Evolutionary conservation across 768 basidiomycete genomes (phyloP).

Genomic region (Xerocomellus amylosporus): DNA sequence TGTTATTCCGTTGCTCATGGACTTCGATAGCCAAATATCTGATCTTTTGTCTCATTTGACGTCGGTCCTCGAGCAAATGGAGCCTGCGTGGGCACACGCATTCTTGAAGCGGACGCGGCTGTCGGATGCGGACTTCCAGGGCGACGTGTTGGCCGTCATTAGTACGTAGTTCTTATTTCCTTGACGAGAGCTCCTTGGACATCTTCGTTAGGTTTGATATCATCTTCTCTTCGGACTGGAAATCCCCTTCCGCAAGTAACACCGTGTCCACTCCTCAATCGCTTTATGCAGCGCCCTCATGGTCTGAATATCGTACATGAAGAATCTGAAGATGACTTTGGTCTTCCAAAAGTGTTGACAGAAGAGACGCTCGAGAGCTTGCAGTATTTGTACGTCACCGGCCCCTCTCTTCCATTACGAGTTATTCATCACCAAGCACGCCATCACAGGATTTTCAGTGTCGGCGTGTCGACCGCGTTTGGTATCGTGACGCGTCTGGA

Average conservation of each 20-base stretch:
- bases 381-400: constrained; percentile 67
- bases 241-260: constrained; percentile 82
- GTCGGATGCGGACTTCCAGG: constrained; percentile 77
- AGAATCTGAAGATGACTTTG: constrained; percentile 72
- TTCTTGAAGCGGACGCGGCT: constrained; percentile 74
- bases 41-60: constrained; percentile 69
- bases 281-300: constrained; percentile 47
- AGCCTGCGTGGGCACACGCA: constrained; percentile 74
- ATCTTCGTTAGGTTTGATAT: constrained; percentile 58
- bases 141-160: constrained; percentile 80
- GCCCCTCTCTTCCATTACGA: neutral
- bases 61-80: constrained; percentile 69
- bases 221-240: constrained; percentile 71
- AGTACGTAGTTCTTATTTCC: constrained; percentile 40
- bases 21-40: constrained; percentile 54
- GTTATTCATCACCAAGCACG: neutral
- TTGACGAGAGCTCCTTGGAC: neutral
- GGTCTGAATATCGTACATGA: constrained; percentile 67
- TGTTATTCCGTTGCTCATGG: neutral
- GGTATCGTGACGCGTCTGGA: constrained; percentile 73
- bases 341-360: constrained; percentile 67
- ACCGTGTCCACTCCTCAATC: constrained; percentile 60
- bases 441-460: constrained; percentile 56
- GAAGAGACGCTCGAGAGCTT: constrained; percentile 71
- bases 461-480: constrained; percentile 68